Conservation (phyloP, 2,329 filamentous ascomycete genomes). For the Hypomyces perniciosus region DNA sequence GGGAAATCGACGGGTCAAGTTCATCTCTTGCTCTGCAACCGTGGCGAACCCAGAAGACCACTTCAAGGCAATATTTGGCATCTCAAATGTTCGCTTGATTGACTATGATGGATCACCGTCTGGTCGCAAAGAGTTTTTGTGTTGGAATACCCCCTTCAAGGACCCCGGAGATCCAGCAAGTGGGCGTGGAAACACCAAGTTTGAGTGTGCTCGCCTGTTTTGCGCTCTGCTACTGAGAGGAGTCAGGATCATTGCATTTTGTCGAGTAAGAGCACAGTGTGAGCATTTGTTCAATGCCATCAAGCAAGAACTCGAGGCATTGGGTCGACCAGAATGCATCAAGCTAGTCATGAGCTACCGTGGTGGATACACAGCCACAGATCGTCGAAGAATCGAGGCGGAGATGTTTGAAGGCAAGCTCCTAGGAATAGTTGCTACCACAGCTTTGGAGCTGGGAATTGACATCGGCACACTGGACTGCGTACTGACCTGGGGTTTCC, state of each 20-base stretch:
- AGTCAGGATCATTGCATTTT: conserved; percentile 89
- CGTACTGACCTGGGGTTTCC: conserved; percentile 89
- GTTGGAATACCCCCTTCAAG: conserved; percentile 95
- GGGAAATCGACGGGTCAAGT: conserved; percentile 78
- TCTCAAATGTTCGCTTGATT: conserved; percentile 72
- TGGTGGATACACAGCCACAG: conserved; percentile 89
- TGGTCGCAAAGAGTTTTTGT: conserved; percentile 85
- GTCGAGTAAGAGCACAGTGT: conserved; percentile 78
- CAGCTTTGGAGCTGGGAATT: conserved; percentile 85
- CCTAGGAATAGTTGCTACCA: conserved; percentile 89
- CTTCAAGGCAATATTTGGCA: conserved; percentile 90
- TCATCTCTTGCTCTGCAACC: conserved; percentile 94
- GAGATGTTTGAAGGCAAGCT: conserved; percentile 98
- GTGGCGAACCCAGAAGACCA: conserved; percentile 89
- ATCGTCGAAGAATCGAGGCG: conserved; percentile 78
- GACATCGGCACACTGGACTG: conserved; percentile 94
- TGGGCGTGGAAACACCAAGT: conserved; percentile 74
- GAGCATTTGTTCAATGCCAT: conserved; percentile 78
- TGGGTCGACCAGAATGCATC: conserved; percentile 70
- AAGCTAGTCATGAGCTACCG: conserved; percentile 89
- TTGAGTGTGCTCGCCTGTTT: conserved; percentile 84
- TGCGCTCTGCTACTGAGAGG: conserved; percentile 84
- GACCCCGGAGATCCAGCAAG: conserved; percentile 82
- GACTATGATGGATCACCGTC: conserved; percentile 92
- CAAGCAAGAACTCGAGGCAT: conserved; percentile 64